Percentiles rank a stretch among this genome's conserved stretches.
These are phyloP conservation scores for Pichia sp. DNA, from an alignment of 1,139 yeast genomes.

Conservation along the genomic window DNA sequence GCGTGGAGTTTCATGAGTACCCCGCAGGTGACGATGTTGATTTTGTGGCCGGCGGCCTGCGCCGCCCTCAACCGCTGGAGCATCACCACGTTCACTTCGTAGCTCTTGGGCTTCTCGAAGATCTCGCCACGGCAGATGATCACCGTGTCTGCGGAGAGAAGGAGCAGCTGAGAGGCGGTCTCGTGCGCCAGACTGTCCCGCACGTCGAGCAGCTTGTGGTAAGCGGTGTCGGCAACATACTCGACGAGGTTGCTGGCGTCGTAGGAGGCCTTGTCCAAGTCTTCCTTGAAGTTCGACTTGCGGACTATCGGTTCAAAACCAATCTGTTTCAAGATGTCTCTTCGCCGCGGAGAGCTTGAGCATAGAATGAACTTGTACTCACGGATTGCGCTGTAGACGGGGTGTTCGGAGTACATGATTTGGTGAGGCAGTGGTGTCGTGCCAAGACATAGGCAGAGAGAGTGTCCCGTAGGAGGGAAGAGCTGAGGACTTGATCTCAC, in stretches of 20 bases:
- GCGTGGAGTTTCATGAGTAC: background rate
- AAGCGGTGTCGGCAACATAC: constrained; percentile 71
- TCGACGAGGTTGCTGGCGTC: constrained; percentile 36
- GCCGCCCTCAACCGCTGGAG: constrained; percentile 44
- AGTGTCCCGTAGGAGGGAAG: no score
- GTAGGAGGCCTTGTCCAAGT: constrained; percentile 51
- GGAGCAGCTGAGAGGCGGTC: constrained; percentile 11
- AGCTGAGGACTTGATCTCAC: no score
- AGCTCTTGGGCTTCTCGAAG: constrained; percentile 70
- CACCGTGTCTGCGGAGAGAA: constrained; percentile 74
- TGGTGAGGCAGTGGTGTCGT: background rate
- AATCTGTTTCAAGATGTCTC: constrained; percentile 61
- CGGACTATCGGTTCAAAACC: constrained; percentile 51
- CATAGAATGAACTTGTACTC: constrained; percentile 54
- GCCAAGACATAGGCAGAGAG: no score
- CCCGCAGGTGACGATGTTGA: constrained; percentile 29
- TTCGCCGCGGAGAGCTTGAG: constrained; percentile 78
- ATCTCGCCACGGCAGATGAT: constrained; percentile 58
- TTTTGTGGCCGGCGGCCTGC: constrained; percentile 35
- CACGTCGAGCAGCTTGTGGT: constrained; percentile 59
- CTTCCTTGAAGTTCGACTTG: constrained; percentile 67
- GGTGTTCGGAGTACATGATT: background rate
- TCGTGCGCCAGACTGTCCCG: constrained; percentile 33
- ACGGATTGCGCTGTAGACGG: constrained; percentile 31
- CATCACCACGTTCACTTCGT: constrained; percentile 47